Evolutionary conservation across 768 basidiomycete species (phyloP).

Genomic region (Leccinum boreale): DNA sequence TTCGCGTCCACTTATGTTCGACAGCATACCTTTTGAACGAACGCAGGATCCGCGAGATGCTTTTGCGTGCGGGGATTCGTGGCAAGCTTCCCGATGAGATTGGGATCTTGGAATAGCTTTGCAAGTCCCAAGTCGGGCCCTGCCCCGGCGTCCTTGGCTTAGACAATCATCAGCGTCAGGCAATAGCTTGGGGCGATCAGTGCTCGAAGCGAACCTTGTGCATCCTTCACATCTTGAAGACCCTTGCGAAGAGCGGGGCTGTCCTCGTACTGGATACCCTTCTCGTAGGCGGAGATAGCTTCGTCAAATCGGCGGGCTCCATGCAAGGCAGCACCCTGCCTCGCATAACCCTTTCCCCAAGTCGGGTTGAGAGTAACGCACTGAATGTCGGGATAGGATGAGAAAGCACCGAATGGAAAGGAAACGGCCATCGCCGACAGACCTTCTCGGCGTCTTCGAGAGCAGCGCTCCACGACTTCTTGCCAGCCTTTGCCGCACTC

Average conservation of each 20-base stretch:
- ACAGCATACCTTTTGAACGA: constrained; percentile 60
- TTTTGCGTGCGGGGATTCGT: constrained; percentile 82
- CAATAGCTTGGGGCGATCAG: not conserved
- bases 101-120: constrained; percentile 82
- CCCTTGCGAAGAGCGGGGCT: constrained; percentile 83
- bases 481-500: constrained; percentile 87
- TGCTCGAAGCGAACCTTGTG: constrained; percentile 53
- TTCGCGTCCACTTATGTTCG: not conserved
- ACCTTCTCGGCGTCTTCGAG: constrained; percentile 91
- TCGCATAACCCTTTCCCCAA: constrained; percentile 89
- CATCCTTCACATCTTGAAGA: constrained; percentile 82
- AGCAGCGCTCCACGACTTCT: constrained; percentile 72
- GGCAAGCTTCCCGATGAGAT: constrained; percentile 78
- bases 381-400: constrained; percentile 35
- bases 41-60: constrained; percentile 78
- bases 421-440: not conserved
- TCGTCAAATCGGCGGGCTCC: constrained; percentile 76
- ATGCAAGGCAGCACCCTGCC: constrained; percentile 92
- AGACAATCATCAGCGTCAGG: constrained; percentile 5
- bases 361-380: constrained; percentile 74
- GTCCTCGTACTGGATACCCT: constrained; percentile 78
- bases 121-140: constrained; percentile 58
- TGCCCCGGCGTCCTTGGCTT: constrained; percentile 36
- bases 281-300: constrained; percentile 80
- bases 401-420: not conserved